Percentiles rank a stretch among this genome's conserved stretches.
Evolutionary conservation across 2,329 filamentous ascomycete genomes (phyloP).

Genomic region (Calonectria pteridis): DNA sequence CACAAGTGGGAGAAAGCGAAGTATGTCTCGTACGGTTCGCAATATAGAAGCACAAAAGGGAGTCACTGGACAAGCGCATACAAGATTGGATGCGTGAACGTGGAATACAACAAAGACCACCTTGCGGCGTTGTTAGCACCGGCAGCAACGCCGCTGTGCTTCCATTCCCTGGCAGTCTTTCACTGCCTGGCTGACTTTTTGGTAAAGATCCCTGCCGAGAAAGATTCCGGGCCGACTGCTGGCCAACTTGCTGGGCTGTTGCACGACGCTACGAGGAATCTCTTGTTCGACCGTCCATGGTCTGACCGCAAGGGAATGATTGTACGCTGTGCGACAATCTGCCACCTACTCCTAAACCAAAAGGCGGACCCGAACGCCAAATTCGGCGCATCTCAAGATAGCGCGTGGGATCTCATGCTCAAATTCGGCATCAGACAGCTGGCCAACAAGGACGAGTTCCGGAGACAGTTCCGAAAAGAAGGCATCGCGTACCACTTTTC

Average conservation of each 20-base stretch:
- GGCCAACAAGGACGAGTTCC: background rate
- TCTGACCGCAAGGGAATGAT: background rate
- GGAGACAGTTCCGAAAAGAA: background rate
- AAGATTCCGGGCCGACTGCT: background rate
- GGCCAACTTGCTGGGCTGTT: background rate
- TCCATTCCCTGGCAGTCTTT: background rate
- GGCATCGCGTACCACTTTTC: background rate
- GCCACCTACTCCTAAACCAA: background rate
- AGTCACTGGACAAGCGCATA: background rate
- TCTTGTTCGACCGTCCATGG: background rate
- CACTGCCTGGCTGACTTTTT: background rate
- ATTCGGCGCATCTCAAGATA: background rate
- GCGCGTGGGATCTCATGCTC: background rate
- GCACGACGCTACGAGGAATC: background rate
- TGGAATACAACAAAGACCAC: conserved; percentile 5
- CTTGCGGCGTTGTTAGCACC: background rate
- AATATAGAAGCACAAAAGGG: background rate
- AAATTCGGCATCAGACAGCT: background rate
- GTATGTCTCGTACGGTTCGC: background rate
- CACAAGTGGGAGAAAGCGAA: background rate
- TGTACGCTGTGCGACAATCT: background rate
- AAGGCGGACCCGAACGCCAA: background rate
- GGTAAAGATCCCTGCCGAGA: background rate
- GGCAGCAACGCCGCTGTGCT: background rate
- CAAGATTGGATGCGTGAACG: background rate